Conservation (phyloP, 805 yeast species). For the Candida peoriensis region DNA sequence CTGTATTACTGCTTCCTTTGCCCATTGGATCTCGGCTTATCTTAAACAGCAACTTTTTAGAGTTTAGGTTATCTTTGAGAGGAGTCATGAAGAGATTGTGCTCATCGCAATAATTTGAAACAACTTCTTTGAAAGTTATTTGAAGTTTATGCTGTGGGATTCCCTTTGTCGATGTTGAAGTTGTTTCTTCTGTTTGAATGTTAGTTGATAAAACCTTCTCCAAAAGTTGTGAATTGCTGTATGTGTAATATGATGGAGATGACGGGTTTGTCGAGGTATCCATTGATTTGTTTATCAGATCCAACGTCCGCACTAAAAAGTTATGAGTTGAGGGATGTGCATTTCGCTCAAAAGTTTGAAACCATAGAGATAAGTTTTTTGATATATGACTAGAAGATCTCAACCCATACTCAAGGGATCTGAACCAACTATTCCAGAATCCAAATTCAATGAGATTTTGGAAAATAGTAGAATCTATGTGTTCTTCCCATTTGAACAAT, state of each 20-base stretch:
- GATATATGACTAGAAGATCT: slow-evolving; percentile 10
- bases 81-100: slow-evolving; percentile 33
- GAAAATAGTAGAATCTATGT: not conserved
- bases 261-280: slow-evolving; percentile 16
- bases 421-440: slow-evolving; percentile 29
- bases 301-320: slow-evolving; percentile 16
- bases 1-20: slow-evolving; percentile 29
- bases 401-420: slow-evolving; percentile 10
- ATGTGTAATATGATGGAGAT: slow-evolving; percentile 7
- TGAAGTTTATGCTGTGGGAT: slow-evolving; percentile 37
- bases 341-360: slow-evolving; percentile 16
- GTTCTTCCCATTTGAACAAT: not conserved
- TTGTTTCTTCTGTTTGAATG: not conserved
- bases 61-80: slow-evolving; percentile 16
- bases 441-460: slow-evolving; percentile 17
- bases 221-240: not conserved
- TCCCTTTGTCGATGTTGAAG: not conserved
- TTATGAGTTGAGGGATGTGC: slow-evolving; percentile 1
- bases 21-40: slow-evolving; percentile 31
- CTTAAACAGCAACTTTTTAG: slow-evolving; percentile 42
- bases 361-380: slow-evolving; percentile 29
- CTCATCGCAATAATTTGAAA: slow-evolving; percentile 52
- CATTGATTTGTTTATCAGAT: slow-evolving; percentile 27
- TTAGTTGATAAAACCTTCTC: slow-evolving; percentile 1
- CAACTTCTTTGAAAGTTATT: slow-evolving; percentile 59